phyloP scores from a whole-genome alignment of 2,329 filamentous ascomycete species.

The Colletotrichum eleusines region DNA sequence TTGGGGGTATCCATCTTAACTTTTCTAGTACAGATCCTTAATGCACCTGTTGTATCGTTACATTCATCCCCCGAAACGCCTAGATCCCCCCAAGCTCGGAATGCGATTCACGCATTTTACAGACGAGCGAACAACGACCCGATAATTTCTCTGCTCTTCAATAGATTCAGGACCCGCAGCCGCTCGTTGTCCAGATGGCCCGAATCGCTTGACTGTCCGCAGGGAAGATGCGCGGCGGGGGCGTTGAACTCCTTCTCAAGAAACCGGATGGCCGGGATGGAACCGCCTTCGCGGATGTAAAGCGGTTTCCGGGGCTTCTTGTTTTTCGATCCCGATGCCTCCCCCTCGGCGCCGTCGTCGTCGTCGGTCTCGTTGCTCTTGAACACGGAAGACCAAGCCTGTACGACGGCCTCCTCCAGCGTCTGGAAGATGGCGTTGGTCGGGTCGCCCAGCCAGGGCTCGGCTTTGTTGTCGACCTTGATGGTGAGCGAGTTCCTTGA shows the following conservation, averaged over 20 bases:
- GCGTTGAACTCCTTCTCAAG: slow-evolving; percentile 94
- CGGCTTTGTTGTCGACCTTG: slow-evolving; percentile 90
- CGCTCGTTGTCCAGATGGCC: slow-evolving; percentile 97
- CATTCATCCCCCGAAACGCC: neutral
- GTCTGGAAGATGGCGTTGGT: slow-evolving; percentile 92
- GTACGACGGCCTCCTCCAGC: slow-evolving; percentile 85
- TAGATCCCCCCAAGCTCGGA: neutral
- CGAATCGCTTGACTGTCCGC: slow-evolving; percentile 92
- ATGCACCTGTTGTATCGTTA: neutral
- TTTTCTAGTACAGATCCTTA: slow-evolving; percentile 1
- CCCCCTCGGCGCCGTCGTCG: slow-evolving; percentile 6
- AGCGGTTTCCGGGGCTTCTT: slow-evolving; percentile 73
- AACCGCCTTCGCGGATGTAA: slow-evolving; percentile 95
- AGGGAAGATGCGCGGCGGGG: slow-evolving; percentile 91
- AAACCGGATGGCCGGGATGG: slow-evolving; percentile 93
- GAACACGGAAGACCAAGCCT: slow-evolving; percentile 79
- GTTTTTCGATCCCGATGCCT: slow-evolving; percentile 22
- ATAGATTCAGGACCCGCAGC: slow-evolving; percentile 86
- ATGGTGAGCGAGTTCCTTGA: slow-evolving; percentile 86
- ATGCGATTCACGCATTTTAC: slow-evolving; percentile 45
- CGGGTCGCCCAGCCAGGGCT: slow-evolving; percentile 95
- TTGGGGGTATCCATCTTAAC: slow-evolving; percentile 33
- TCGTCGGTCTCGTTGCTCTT: slow-evolving; percentile 45
- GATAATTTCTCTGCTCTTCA: slow-evolving; percentile 94
- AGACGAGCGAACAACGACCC: slow-evolving; percentile 83